These are phyloP conservation scores for Cutaneotrichosporon spelunceum DNA, from an alignment of 1,284 basidiomycete species.

Conservation along the genomic window DNA sequence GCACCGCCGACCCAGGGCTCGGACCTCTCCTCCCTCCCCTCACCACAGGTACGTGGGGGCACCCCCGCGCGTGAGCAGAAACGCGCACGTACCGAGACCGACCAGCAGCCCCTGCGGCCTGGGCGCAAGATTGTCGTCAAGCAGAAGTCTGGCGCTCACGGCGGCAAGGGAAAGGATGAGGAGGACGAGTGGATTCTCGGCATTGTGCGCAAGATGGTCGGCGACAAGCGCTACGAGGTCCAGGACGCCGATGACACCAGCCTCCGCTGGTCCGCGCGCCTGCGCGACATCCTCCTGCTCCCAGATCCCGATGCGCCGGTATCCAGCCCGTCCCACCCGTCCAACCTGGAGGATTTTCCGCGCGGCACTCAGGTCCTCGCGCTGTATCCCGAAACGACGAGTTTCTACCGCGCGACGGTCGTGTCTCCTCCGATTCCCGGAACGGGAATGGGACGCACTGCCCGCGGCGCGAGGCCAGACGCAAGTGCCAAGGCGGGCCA, in stretches of 20 bases:
- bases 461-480: conserved; percentile 25
- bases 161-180: conserved; percentile 21
- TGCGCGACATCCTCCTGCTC: conserved; percentile 53
- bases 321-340: conserved; percentile 47
- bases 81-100: conserved; percentile 18
- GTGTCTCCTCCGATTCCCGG: conserved; percentile 38
- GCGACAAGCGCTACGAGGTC: conserved; percentile 51
- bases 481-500: conserved; percentile 32
- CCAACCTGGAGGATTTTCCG: conserved; percentile 47
- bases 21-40: conserved; percentile 22
- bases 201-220: conserved; percentile 47
- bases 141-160: conserved; percentile 14
- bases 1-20: conserved; percentile 15
- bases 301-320: conserved; percentile 48
- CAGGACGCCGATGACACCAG: conserved; percentile 44
- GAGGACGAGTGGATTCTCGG: conserved; percentile 53
- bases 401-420: conserved; percentile 54
- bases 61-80: conserved; percentile 14
- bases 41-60: conserved; percentile 16
- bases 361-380: conserved; percentile 51
- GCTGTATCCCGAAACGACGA: conserved; percentile 56
- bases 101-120: conserved; percentile 52
- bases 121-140: conserved; percentile 52
- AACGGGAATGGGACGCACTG: conserved; percentile 32
- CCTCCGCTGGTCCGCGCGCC: conserved; percentile 51